These are phyloP conservation scores for Emericellopsis terricola DNA, from an alignment of 495 filamentous ascomycete genomes.

Conservation along the genomic window DNA sequence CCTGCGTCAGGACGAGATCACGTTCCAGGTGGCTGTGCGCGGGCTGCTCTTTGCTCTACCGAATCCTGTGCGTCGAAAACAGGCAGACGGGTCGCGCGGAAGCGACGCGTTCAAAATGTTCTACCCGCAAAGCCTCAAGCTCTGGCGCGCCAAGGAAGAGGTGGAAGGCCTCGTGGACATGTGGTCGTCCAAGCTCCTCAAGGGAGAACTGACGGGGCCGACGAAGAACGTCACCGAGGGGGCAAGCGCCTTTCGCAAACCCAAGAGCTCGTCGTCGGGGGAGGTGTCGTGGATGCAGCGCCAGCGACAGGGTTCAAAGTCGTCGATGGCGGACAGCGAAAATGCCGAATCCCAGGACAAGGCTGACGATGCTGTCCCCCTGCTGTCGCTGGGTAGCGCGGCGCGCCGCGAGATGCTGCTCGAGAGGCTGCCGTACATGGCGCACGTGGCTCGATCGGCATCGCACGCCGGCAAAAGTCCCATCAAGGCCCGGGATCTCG, in stretches of 20 bases:
- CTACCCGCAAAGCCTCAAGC: conserved; percentile 58
- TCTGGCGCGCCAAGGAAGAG: conserved; percentile 67
- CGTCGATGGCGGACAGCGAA: neutral
- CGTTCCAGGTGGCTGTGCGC: conserved; percentile 72
- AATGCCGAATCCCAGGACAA: conserved; percentile 4
- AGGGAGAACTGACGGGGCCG: conserved; percentile 16
- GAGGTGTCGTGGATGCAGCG: conserved; percentile 3
- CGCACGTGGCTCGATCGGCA: conserved; percentile 29
- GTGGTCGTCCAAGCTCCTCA: conserved; percentile 39
- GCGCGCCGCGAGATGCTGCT: conserved; percentile 60
- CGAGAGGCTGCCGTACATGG: conserved; percentile 72
- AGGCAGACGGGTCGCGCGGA: conserved; percentile 16
- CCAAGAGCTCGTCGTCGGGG: conserved; percentile 1
- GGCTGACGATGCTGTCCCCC: conserved; percentile 10
- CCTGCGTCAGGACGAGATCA: conserved; percentile 78
- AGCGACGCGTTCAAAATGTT: conserved; percentile 66
- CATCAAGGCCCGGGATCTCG: conserved; percentile 31
- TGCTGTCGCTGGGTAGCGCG: conserved; percentile 35
- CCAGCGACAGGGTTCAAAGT: conserved; percentile 8
- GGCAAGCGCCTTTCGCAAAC: conserved; percentile 24
- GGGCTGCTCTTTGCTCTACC: conserved; percentile 73
- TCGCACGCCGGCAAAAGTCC: conserved; percentile 16
- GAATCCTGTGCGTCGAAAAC: conserved; percentile 55
- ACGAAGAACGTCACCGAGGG: conserved; percentile 13
- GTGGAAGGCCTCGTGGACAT: conserved; percentile 50